These are phyloP conservation scores for Benincasa hispida DNA, from an alignment of 306 rosid species.

Conservation along the genomic window DNA sequence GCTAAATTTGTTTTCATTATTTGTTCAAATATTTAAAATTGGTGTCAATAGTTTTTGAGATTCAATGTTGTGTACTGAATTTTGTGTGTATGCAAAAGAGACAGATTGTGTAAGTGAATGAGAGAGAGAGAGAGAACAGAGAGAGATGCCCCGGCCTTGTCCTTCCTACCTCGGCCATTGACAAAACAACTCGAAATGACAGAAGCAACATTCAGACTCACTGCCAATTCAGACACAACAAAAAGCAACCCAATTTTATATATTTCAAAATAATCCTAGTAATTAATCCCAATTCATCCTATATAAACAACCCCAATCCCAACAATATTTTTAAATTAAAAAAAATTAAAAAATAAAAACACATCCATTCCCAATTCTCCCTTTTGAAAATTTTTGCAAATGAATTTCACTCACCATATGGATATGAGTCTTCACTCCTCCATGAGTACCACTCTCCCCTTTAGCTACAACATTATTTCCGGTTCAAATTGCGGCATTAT, in stretches of 20 bases:
- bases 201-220: slow-evolving; percentile 65
- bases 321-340: not conserved
- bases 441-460: slow-evolving; percentile 28
- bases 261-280: not conserved
- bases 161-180: slow-evolving; percentile 76
- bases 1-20: no score
- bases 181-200: slow-evolving; percentile 83
- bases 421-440: slow-evolving; percentile 47
- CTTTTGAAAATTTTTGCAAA: not conserved
- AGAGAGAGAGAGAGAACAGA: not conserved
- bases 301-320: not conserved
- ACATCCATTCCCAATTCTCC: not conserved
- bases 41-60: no score
- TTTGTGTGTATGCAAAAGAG: slow-evolving; percentile 5
- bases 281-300: not conserved
- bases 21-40: no score
- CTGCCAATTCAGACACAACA: slow-evolving; percentile 7
- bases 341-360: no score
- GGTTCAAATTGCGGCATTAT: not conserved
- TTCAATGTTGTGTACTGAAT: no score
- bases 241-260: not conserved
- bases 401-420: slow-evolving; percentile 20
- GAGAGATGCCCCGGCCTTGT: not conserved
- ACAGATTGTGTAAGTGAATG: not conserved
- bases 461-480: slow-evolving; percentile 40